Percentiles rank a stretch among this genome's conserved stretches.
These are phyloP conservation scores for Penicillium sp. DNA, from an alignment of 2,329 filamentous ascomycete species.

Conservation along the genomic window DNA sequence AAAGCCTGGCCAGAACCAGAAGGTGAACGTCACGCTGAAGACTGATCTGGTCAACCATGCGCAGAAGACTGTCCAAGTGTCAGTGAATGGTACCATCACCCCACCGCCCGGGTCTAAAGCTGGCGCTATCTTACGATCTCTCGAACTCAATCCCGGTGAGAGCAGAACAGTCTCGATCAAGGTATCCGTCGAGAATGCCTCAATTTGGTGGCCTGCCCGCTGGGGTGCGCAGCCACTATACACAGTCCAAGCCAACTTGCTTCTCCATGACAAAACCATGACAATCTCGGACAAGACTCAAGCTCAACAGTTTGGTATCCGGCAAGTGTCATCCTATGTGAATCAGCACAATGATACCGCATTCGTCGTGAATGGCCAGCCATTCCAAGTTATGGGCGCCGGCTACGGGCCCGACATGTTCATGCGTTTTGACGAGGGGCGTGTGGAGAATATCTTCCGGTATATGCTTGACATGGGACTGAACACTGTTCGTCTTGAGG, in stretches of 20 bases:
- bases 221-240: constrained; percentile 66
- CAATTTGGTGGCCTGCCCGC: constrained; percentile 66
- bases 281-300: constrained; percentile 44
- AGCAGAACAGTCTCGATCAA: constrained; percentile 49
- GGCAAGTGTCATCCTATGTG: constrained; percentile 59
- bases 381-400: constrained; percentile 66
- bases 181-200: constrained; percentile 50
- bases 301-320: constrained; percentile 58
- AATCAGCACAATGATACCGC: constrained; percentile 61
- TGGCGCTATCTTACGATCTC: constrained; percentile 36
- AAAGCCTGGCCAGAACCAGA: constrained; percentile 42
- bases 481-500: constrained; percentile 69
- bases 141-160: constrained; percentile 49
- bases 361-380: constrained; percentile 62
- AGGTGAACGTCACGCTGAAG: constrained; percentile 48
- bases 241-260: constrained; percentile 40
- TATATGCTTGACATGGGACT: constrained; percentile 66
- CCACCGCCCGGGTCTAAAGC: constrained; percentile 20
- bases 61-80: constrained; percentile 24
- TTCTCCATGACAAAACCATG: constrained; percentile 21
- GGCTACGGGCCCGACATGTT: constrained; percentile 69
- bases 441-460: constrained; percentile 57
- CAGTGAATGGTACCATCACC: constrained; percentile 33
- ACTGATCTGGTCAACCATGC: constrained; percentile 47
- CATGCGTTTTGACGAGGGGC: constrained; percentile 60